These are phyloP conservation scores for Shiraia sp. DNA, from an alignment of 2,329 filamentous ascomycete genomes.

Conservation along the genomic window DNA sequence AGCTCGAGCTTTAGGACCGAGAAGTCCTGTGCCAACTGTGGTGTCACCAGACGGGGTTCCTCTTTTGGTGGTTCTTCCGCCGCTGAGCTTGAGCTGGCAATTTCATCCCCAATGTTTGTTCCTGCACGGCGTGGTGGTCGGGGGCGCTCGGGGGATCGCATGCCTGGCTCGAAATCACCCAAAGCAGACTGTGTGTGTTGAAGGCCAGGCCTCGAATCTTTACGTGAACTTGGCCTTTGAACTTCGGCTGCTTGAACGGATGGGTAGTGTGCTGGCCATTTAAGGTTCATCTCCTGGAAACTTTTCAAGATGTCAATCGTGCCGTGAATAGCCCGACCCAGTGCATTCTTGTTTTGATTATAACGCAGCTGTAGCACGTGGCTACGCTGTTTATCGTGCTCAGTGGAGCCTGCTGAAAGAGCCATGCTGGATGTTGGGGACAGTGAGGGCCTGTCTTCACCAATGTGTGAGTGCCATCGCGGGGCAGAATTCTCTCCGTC, in stretches of 20 bases:
- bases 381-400: slow-evolving; percentile 69
- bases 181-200: slow-evolving; percentile 66
- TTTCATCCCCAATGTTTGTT: slow-evolving; percentile 66
- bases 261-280: slow-evolving; percentile 95
- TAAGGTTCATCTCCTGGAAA: slow-evolving; percentile 84
- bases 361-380: slow-evolving; percentile 94
- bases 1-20: slow-evolving; percentile 93
- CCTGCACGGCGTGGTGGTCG: slow-evolving; percentile 67
- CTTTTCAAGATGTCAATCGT: slow-evolving; percentile 82
- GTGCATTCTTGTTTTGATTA: slow-evolving; percentile 84
- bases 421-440: slow-evolving; percentile 56
- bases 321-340: slow-evolving; percentile 85
- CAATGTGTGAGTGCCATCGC: slow-evolving; percentile 59
- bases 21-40: slow-evolving; percentile 93
- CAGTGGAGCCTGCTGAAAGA: slow-evolving; percentile 55
- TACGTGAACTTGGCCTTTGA: slow-evolving; percentile 43
- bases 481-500: slow-evolving; percentile 61
- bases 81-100: slow-evolving; percentile 72
- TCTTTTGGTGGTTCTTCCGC: slow-evolving; percentile 58
- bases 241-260: slow-evolving; percentile 65
- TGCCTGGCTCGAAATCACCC: slow-evolving; percentile 51
- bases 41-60: slow-evolving; percentile 84
- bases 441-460: slow-evolving; percentile 62
- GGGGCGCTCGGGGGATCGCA: slow-evolving; percentile 51
- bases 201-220: slow-evolving; percentile 64